These are phyloP conservation scores for Nitzschia inconspicua DNA, from an alignment of 108 stramenopile genomes.

Conservation along the genomic window DNA sequence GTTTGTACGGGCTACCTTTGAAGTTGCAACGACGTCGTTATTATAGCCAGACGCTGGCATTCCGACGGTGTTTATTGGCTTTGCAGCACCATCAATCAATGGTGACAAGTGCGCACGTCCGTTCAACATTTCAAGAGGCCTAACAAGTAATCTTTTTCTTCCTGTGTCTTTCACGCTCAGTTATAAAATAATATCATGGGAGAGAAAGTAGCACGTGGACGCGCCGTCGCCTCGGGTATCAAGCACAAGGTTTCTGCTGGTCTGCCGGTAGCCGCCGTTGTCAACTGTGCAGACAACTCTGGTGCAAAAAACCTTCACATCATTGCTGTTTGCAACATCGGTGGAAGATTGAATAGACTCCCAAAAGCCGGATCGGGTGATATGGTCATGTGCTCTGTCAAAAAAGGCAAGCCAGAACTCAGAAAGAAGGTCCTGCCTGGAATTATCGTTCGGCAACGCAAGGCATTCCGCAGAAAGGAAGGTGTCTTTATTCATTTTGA, in stretches of 20 bases:
- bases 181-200: slow-evolving; percentile 34
- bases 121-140: no score
- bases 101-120: no score
- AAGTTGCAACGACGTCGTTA: no score
- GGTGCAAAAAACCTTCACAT: slow-evolving; percentile 99
- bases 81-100: no score
- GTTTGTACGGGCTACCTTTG: no score
- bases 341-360: slow-evolving; percentile 96
- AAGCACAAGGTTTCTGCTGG: slow-evolving; percentile 98
- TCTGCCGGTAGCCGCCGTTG: slow-evolving; percentile 97
- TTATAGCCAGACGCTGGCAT: no score
- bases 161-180: no score
- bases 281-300: slow-evolving; percentile 99
- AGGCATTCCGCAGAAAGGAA: slow-evolving; percentile 99
- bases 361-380: slow-evolving; percentile 97
- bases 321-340: slow-evolving; percentile 97
- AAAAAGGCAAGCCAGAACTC: slow-evolving; percentile 99
- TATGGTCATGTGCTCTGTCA: slow-evolving; percentile 98
- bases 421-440: slow-evolving; percentile 99
- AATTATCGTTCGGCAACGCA: slow-evolving; percentile 98
- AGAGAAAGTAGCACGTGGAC: slow-evolving; percentile 81
- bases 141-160: no score
- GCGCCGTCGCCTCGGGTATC: slow-evolving; percentile 91
- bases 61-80: no score
- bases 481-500: slow-evolving; percentile 99